phyloP scores from a whole-genome alignment of 768 basidiomycete species.

The Gloeopeniophorella convolvens region DNA sequence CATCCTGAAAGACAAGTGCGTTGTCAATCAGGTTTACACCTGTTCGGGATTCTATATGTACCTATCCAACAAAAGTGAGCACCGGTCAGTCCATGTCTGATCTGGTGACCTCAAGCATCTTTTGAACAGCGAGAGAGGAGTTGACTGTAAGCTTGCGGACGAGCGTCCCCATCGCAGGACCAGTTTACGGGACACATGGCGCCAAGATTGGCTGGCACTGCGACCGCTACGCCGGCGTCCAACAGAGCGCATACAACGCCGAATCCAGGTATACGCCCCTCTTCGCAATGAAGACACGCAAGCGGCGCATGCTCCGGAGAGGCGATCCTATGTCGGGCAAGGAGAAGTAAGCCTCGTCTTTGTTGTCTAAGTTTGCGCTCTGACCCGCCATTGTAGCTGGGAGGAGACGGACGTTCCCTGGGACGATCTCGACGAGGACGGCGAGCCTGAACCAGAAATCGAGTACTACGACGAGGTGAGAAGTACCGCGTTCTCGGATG shows the following conservation, averaged over 20 bases:
- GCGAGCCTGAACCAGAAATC: slow-evolving; percentile 2
- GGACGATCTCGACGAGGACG: slow-evolving; percentile 9
- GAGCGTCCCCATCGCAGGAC: neutral
- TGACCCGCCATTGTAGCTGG: slow-evolving; percentile 5
- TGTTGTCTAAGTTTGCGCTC: neutral
- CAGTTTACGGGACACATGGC: neutral
- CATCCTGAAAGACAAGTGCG: neutral
- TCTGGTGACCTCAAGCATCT: neutral
- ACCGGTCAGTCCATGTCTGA: neutral
- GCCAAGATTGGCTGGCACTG: neutral
- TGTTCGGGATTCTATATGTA: slow-evolving; percentile 12
- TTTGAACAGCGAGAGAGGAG: neutral
- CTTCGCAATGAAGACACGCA: neutral
- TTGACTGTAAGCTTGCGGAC: slow-evolving; percentile 1
- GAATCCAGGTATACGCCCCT: slow-evolving; percentile 4
- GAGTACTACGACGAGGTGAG: neutral
- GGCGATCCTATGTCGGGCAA: neutral
- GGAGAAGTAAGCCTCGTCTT: neutral
- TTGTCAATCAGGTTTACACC: neutral
- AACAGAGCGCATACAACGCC: neutral
- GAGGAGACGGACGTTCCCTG: slow-evolving; percentile 7
- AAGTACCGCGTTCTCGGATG: no score
- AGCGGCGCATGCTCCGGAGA: neutral
- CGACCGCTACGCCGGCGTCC: slow-evolving; percentile 4
- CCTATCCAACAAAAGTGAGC: slow-evolving; percentile 6